Conservation (phyloP, 2,329 filamentous ascomycete genomes). For the Talaromyces sp. region DNA sequence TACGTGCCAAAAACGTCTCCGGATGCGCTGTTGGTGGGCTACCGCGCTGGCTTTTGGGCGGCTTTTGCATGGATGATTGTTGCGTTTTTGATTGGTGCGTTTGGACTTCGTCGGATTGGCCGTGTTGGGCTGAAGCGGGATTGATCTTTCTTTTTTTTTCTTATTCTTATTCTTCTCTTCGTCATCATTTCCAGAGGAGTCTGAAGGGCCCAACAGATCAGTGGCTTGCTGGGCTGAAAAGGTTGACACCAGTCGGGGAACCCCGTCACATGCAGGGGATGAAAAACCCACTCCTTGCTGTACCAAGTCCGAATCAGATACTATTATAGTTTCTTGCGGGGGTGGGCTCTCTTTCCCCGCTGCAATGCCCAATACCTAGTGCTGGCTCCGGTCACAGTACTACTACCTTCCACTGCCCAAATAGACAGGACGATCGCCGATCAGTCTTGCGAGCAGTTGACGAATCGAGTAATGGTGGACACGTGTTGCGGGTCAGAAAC, state of each 20-base stretch:
- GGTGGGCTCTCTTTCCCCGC: not conserved
- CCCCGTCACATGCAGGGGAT: not conserved
- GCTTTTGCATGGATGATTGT: constrained; percentile 45
- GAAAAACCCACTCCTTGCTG: not conserved
- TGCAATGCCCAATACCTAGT: not conserved
- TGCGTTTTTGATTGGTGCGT: constrained; percentile 34
- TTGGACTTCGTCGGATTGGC: constrained; percentile 45
- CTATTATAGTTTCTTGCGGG: not conserved
- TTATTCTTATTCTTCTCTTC: not conserved
- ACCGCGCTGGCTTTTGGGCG: constrained; percentile 51
- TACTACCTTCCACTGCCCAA: not conserved
- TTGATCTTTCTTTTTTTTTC: too few species aligned
- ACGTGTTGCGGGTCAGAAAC: not conserved
- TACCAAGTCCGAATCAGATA: not conserved
- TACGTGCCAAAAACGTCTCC: constrained; percentile 28
- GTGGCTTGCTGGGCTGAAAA: not conserved
- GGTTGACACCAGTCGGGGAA: not conserved
- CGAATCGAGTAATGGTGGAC: not conserved
- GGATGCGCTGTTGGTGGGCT: constrained; percentile 46
- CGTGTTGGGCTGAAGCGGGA: constrained; percentile 45
- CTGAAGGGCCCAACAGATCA: too few species aligned
- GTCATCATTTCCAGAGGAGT: not conserved
- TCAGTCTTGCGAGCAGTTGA: not conserved
- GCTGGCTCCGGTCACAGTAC: not conserved
- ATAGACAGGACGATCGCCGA: not conserved